phyloP scores from a whole-genome alignment of 805 yeast genomes.

The Tetrapisispora nanseiensis region DNA sequence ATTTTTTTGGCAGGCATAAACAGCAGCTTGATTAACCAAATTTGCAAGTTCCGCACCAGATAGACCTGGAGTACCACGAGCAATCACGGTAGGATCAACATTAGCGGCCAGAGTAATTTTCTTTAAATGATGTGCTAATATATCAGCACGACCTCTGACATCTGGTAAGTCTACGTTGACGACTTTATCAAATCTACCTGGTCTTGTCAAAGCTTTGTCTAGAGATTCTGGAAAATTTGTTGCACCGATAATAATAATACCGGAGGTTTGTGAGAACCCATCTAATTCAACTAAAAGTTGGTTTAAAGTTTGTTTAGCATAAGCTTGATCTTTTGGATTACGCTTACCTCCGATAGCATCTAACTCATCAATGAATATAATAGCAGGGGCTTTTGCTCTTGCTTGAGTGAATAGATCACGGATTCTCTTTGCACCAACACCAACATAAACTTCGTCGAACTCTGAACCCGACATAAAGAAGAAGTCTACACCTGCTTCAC shows the following conservation, averaged over 20 bases:
- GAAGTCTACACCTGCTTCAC: constrained; percentile 98
- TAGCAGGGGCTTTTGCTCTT: constrained; percentile 90
- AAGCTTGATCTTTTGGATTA: constrained; percentile 95
- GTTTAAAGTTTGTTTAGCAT: constrained; percentile 93
- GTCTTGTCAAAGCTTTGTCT: constrained; percentile 95
- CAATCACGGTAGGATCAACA: constrained; percentile 82
- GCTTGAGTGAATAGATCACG: constrained; percentile 92
- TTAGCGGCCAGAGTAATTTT: constrained; percentile 77
- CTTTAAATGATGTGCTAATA: constrained; percentile 81
- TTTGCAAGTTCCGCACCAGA: constrained; percentile 98
- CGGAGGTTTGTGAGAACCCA: constrained; percentile 86
- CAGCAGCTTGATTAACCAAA: constrained; percentile 95
- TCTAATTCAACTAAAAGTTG: constrained; percentile 93
- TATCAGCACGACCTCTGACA: constrained; percentile 93
- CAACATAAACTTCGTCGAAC: constrained; percentile 95
- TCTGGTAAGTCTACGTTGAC: constrained; percentile 95
- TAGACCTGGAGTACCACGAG: constrained; percentile 95
- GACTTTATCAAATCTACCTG: constrained; percentile 94
- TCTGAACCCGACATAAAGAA: constrained; percentile 98
- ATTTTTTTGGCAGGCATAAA: constrained; percentile 85
- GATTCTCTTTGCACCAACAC: constrained; percentile 97
- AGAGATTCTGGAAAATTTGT: constrained; percentile 96
- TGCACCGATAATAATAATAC: constrained; percentile 94
- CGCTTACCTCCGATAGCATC: constrained; percentile 99
- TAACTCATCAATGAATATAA: constrained; percentile 91